Percentiles rank a stretch among this genome's conserved stretches.
Evolutionary conservation across 2,329 filamentous ascomycete genomes (phyloP).

Genomic region (Periconia sp.): DNA sequence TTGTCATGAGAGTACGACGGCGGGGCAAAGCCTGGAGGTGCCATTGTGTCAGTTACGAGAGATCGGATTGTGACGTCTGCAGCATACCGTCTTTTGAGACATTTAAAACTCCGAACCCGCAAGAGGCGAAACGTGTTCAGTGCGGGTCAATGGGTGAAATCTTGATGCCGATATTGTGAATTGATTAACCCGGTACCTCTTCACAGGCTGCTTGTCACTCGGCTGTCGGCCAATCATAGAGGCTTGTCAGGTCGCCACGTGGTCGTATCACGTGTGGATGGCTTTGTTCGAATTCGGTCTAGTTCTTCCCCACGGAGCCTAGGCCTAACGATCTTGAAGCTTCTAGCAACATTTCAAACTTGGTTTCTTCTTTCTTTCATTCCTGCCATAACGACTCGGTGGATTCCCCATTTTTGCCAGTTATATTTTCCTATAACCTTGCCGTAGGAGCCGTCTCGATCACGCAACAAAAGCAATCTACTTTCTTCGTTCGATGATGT

Average conservation of each 20-base stretch:
- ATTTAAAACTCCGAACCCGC: slow-evolving; percentile 3
- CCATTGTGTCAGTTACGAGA: slow-evolving; percentile 24
- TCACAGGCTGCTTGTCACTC: slow-evolving; percentile 4
- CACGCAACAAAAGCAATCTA: too few relatives aligned
- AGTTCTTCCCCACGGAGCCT: slow-evolving; percentile 14
- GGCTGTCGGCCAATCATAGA: slow-evolving; percentile 6
- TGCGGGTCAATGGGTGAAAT: slow-evolving; percentile 30
- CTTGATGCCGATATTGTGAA: slow-evolving; percentile 25
- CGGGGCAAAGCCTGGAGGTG: slow-evolving; percentile 33
- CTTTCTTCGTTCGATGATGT: slow-evolving; percentile 33
- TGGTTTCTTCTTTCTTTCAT: background rate
- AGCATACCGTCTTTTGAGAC: slow-evolving; percentile 4
- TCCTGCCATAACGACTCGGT: background rate
- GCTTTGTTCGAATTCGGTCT: background rate
- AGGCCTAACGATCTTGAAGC: slow-evolving; percentile 15
- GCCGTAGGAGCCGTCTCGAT: too few relatives aligned
- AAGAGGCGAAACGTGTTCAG: slow-evolving; percentile 33
- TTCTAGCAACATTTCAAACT: slow-evolving; percentile 9
- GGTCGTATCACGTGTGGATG: slow-evolving; percentile 12
- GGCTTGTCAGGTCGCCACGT: slow-evolving; percentile 1
- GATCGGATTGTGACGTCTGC: background rate
- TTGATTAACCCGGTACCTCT: slow-evolving; percentile 28
- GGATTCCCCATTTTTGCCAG: too few relatives aligned
- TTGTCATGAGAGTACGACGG: slow-evolving; percentile 25
- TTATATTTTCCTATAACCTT: too few relatives aligned